Conservation (phyloP, 116 monocot species). For the Cymodocea nodosa region DNA sequence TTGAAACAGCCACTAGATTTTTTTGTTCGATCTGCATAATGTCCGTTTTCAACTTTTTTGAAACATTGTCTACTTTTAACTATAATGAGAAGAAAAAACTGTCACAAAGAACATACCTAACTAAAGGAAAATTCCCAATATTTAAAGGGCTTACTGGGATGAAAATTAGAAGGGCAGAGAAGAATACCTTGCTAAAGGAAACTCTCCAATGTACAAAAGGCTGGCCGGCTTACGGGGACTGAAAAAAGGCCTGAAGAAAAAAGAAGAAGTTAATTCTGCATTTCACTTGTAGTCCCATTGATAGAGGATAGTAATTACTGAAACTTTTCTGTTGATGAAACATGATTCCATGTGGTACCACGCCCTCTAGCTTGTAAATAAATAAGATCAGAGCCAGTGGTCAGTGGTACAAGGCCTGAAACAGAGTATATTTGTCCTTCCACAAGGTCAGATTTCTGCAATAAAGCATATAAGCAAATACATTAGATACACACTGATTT, state of each 20-base stretch:
- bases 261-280: not conserved
- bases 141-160: too few species aligned
- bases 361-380: constrained; percentile 79
- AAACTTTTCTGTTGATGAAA: constrained; percentile 33
- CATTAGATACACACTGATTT: too few species aligned
- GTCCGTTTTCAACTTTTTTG: too few species aligned
- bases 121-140: too few species aligned
- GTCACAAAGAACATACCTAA: too few species aligned
- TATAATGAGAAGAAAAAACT: not conserved
- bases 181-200: constrained; percentile 58
- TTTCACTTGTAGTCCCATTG: not conserved
- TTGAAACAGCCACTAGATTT: too few species aligned
- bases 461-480: not conserved
- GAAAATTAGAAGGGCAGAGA: too few species aligned
- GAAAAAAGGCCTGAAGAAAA: constrained; percentile 55
- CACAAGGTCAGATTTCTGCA: constrained; percentile 71
- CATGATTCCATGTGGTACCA: constrained; percentile 45
- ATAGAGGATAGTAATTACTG: constrained; percentile 29
- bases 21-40: too few species aligned
- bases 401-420: constrained; percentile 49
- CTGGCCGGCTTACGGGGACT: constrained; percentile 45
- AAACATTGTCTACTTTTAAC: not conserved
- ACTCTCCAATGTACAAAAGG: constrained; percentile 64
- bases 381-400: constrained; percentile 26
- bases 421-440: constrained; percentile 91